Conservation (phyloP, 2,329 filamentous ascomycete species). For the Alternaria sp. region DNA sequence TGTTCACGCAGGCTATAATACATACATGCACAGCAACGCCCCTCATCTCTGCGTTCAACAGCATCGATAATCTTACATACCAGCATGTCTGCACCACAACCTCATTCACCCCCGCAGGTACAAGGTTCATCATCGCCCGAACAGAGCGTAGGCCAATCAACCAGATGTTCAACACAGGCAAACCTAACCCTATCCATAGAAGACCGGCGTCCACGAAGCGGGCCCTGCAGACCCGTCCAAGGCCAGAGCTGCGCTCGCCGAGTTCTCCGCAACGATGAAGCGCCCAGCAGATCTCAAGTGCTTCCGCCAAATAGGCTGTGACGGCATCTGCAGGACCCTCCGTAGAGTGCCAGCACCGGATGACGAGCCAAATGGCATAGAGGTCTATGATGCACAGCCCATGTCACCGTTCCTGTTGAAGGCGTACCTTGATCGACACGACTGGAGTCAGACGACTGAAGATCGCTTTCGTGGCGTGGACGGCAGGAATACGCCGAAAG, state of each 20-base stretch:
- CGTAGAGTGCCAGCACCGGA: not conserved
- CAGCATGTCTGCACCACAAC: not conserved
- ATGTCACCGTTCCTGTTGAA: not conserved
- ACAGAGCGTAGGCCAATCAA: too few species aligned
- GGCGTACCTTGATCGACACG: not conserved
- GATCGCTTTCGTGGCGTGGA: not conserved
- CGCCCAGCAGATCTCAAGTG: not conserved
- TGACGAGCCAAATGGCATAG: not conserved
- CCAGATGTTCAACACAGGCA: too few species aligned
- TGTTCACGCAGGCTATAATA: too few species aligned
- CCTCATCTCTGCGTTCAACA: not conserved
- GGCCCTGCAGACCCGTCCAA: not conserved
- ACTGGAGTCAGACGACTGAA: not conserved
- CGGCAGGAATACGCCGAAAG: not conserved
- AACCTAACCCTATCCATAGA: not conserved
- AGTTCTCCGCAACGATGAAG: not conserved
- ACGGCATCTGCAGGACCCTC: not conserved
- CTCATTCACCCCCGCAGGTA: too few species aligned
- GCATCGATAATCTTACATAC: not conserved
- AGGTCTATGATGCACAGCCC: not conserved
- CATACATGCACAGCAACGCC: too few species aligned
- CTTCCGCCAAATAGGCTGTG: not conserved
- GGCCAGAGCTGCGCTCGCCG: not conserved
- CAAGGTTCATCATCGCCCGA: too few species aligned
- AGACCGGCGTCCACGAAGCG: not conserved